Conservation (phyloP, 2,329 filamentous ascomycete species). For the Ophiocordyceps sinensis region DNA sequence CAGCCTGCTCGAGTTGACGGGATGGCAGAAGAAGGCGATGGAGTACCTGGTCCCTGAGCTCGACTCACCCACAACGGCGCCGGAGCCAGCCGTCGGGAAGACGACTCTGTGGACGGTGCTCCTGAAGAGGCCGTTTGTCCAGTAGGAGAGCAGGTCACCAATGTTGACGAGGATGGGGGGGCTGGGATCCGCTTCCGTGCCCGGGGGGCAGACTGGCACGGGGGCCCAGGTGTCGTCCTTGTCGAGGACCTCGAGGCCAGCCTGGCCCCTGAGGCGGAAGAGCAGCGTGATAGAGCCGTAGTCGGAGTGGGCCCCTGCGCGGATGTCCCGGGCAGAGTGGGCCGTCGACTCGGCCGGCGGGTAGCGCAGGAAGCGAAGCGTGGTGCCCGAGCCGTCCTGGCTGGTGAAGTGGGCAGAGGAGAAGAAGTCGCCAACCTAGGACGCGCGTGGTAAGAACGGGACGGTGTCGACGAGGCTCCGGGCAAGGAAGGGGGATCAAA, state of each 20-base stretch:
- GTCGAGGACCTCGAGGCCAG: slow-evolving; percentile 71
- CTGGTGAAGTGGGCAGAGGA: slow-evolving; percentile 31
- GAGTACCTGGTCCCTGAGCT: slow-evolving; percentile 42
- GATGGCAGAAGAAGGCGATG: slow-evolving; percentile 57
- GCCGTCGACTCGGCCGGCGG: slow-evolving; percentile 34
- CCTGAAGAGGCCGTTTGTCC: slow-evolving; percentile 78
- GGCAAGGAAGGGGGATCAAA: neutral
- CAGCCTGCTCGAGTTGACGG: slow-evolving; percentile 35
- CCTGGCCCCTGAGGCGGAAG: slow-evolving; percentile 74
- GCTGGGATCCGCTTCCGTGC: slow-evolving; percentile 40
- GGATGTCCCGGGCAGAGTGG: slow-evolving; percentile 45
- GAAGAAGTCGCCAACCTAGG: slow-evolving; percentile 37
- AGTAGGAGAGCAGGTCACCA: slow-evolving; percentile 59
- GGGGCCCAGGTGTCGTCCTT: slow-evolving; percentile 41
- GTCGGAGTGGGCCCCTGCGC: slow-evolving; percentile 85
- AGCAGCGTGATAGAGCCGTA: slow-evolving; percentile 63
- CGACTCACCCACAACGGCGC: slow-evolving; percentile 26
- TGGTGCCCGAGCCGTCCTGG: slow-evolving; percentile 37
- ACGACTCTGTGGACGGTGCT: slow-evolving; percentile 83
- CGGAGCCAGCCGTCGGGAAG: slow-evolving; percentile 31
- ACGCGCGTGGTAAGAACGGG: neutral
- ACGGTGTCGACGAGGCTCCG: neutral
- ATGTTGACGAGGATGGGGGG: slow-evolving; percentile 76
- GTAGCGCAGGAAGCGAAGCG: slow-evolving; percentile 60
- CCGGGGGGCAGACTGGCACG: slow-evolving; percentile 51